Base-by-base conservation (phyloP, 2,329 filamentous ascomycete species). In the Aureobasidium namibiae region DNA sequence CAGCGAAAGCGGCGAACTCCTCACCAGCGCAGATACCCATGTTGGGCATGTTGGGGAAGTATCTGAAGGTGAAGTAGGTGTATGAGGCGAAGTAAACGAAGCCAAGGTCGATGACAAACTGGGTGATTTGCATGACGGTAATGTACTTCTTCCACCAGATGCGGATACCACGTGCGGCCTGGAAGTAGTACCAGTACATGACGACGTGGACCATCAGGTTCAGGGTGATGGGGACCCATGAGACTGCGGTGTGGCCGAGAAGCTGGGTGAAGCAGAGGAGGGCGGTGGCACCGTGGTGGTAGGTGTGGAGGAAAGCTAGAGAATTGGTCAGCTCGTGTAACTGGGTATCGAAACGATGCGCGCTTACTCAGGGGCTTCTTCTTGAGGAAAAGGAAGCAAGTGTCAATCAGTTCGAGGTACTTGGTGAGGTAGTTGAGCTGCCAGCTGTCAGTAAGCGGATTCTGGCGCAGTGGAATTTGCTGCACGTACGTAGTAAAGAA, bases 121-220 rank as follows among this genome's bases (percentile, higher is more conserved):
- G 92, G 69, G 89, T 85, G 75, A 97, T 97, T 78, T 97, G 92
- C 71, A 96, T 88, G 72, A 92, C 89, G 68, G 92, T 97, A 73
- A 97, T 95, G 88, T 92, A 97, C 79, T 96, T 90, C 88, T 97
- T 97, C 92, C 92, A 97, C 92, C 92, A 96, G 77, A 96, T 94
- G 70, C 87, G 87, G 75, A 97, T 85, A 67, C 94, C 94, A 67
- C 92, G 91, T 59, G 92, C 92, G 71, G 90, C 92, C 82, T 97
- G 92, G 87, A 97, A 97, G 84, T 97, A 97, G 86, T 97, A 97
- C 92, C 92, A 96, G 87, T 97, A 97, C 92, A 97, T 97, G 73
- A 96, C 89, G 61, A 97, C 92, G 78, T 97, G 92, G 59, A 97
- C 92, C 64, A 84, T 85, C 71, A 97, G 78, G 82, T 97, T 97